Base-by-base conservation (phyloP, 441 rosid genomes). In the Croton laevigatus region DNA sequence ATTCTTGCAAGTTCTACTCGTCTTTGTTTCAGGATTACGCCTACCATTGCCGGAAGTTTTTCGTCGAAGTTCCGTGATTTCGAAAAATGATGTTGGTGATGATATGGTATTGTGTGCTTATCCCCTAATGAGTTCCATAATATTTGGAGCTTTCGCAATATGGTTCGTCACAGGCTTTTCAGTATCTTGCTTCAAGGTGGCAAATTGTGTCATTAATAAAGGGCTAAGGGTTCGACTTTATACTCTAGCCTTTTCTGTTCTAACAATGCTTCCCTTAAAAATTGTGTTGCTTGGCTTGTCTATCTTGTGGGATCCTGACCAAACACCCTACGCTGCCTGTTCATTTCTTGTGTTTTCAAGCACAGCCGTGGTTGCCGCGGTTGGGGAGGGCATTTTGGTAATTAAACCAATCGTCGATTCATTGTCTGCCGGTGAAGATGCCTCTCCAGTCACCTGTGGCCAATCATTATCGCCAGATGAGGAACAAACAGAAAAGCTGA, bases 321-420 rank as follows among this genome's bases (percentile, higher is more conserved):
- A 57, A 6, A 11, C 48, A 2, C 58, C 51, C 0, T 73, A 65
- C 53, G 69, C 62, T 4, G 68, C 55, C 19, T 14, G 80, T 22
- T 62, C 59, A 14, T 70, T 84, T 11, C 45, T 76, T 19, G 66
- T 70, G 16, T 78, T 84, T 57, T 69, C 80, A 14, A 59, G 60
- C 38, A 73, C 82, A 8, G 40, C 80, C 12, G 49, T 57, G 0
- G 64, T 81, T 52, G 83, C 89, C 0, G 80, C 63, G 0, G 83
- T 75, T 0, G 88, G 81, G 27, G 81, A 82, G 73, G 88, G 81
- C 8, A 79, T 87, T 61, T 58, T 88, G 84, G 83, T 88, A 34
- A 85, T 88, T 55, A 75, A 70, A 67, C 91, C 91, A 0, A 82
- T 85, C 0, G 54, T 66, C 0, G 92, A 88, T 62, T 81, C 88